These are phyloP conservation scores for Ogataea trehalophila DNA, from an alignment of 805 yeast species.

Conservation along the genomic window DNA sequence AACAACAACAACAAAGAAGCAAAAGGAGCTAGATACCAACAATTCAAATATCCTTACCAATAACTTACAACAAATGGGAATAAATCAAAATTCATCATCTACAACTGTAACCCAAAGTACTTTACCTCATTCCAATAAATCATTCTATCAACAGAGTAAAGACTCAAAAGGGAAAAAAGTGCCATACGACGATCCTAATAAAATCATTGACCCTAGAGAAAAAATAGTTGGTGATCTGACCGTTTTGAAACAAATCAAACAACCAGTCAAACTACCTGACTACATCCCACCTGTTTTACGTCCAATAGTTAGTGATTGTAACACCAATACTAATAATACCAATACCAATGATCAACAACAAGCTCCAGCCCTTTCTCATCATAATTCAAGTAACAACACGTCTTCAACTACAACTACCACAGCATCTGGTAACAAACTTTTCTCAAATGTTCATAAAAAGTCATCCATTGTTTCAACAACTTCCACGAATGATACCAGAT, in stretches of 20 bases:
- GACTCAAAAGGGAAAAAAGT: not conserved
- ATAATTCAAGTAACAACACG: not conserved
- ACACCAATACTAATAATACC: conserved; percentile 1
- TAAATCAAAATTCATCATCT: no score
- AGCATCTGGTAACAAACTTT: not conserved
- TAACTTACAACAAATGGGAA: no score
- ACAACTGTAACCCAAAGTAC: no score
- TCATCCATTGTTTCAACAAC: conserved; percentile 7
- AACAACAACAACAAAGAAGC: no score
- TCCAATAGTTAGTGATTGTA: conserved; percentile 28
- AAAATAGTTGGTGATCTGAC: conserved; percentile 4
- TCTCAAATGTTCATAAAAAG: not conserved
- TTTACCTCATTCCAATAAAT: no score
- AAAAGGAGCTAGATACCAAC: no score
- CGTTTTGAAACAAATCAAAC: conserved; percentile 38
- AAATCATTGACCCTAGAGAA: conserved; percentile 3
- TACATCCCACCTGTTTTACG: conserved; percentile 51
- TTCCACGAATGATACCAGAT: conserved; percentile 7
- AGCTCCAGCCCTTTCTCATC: not conserved
- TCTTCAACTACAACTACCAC: not conserved
- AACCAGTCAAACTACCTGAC: conserved; percentile 41
- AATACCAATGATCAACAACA: no score
- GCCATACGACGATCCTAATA: not conserved
- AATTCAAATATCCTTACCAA: no score
- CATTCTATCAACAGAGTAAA: not conserved